These are phyloP conservation scores for Cadophora luteo-olivacea DNA, from an alignment of 2,329 filamentous ascomycete species.

Conservation along the genomic window DNA sequence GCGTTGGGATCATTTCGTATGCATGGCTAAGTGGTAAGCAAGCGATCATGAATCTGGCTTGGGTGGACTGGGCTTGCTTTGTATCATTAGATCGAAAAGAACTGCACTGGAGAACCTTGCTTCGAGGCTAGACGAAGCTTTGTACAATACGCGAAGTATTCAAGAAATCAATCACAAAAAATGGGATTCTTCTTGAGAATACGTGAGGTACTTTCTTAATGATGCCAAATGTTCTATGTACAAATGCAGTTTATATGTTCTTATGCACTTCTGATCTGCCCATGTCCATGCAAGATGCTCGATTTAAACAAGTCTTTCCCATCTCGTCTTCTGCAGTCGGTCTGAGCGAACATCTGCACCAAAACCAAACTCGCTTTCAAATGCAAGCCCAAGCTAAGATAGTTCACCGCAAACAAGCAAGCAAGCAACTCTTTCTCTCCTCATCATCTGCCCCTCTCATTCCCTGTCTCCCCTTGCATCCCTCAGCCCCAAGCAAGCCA, in stretches of 20 bases:
- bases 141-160: not conserved
- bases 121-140: not conserved
- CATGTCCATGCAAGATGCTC: slow-evolving; percentile 3
- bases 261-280: not conserved
- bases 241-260: slow-evolving; percentile 11
- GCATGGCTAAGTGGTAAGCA: not conserved
- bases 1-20: not conserved
- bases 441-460: too few relatives aligned
- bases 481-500: too few relatives aligned
- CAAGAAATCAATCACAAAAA: not conserved
- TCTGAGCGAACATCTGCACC: too few relatives aligned
- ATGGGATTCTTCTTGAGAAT: too few relatives aligned
- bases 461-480: not conserved
- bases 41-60: not conserved
- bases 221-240: slow-evolving; percentile 9
- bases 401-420: not conserved
- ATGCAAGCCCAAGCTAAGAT: not conserved
- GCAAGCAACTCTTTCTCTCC: not conserved
- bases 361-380: not conserved
- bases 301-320: slow-evolving; percentile 7
- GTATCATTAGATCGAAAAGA: not conserved
- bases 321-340: not conserved
- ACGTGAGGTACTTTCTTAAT: not conserved
- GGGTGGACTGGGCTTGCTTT: not conserved
- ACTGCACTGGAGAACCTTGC: not conserved